Evolutionary conservation across 805 yeast species (phyloP).

Genomic region (Komagataella pastoris): DNA sequence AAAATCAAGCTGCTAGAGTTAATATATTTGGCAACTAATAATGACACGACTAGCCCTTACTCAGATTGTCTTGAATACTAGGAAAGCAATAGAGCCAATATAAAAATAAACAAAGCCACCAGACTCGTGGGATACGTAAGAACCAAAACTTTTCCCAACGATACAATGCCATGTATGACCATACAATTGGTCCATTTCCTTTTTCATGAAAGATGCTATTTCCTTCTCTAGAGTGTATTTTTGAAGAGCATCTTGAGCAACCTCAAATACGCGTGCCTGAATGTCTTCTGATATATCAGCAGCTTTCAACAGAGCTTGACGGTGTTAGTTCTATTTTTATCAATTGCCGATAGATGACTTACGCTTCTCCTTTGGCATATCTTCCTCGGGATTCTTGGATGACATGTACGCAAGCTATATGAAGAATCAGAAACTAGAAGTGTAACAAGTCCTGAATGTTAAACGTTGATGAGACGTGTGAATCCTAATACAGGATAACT

Average conservation of each 20-base stretch:
- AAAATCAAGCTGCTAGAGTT: background rate
- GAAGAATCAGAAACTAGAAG: background rate
- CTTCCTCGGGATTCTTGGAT: background rate
- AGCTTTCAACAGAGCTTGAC: conserved; percentile 11
- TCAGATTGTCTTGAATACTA: conserved; percentile 55
- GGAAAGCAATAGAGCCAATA: conserved; percentile 53
- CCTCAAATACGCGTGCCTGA: conserved; percentile 32
- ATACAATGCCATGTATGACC: conserved; percentile 77
- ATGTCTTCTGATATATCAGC: conserved; percentile 31
- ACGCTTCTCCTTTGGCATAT: background rate
- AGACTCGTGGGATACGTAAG: conserved; percentile 64
- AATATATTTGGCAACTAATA: background rate
- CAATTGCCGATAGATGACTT: no score
- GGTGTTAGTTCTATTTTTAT: background rate
- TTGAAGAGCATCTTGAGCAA: conserved; percentile 30
- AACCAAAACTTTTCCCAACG: conserved; percentile 70
- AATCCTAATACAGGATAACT: background rate
- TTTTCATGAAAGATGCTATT: conserved; percentile 52
- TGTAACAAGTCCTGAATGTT: background rate
- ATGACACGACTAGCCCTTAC: background rate
- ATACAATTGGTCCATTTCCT: conserved; percentile 43
- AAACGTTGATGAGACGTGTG: background rate
- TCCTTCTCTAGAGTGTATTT: conserved; percentile 39
- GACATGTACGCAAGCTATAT: background rate
- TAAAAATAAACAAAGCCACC: conserved; percentile 64